Percentiles rank a stretch among this genome's conserved stretches.
Conservation (phyloP, 1,284 basidiomycete species). For the Afroboletus lepidellus region DNA sequence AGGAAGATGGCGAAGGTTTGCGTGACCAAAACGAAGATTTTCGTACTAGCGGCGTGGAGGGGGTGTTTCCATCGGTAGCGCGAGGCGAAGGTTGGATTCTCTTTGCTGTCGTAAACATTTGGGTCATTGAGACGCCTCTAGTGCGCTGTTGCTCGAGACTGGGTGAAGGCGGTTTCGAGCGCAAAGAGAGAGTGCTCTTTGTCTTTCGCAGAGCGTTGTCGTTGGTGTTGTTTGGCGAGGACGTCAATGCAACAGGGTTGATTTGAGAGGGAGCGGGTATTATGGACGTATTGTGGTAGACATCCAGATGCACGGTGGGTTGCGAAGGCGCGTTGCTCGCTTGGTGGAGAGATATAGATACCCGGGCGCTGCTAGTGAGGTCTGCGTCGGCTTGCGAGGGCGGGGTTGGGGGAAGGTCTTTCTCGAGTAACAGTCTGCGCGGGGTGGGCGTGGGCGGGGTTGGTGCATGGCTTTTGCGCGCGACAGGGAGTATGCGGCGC, state of each 20-base stretch:
- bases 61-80: conserved; percentile 14
- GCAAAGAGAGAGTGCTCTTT: conserved; percentile 26
- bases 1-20: conserved; percentile 31
- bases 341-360: conserved; percentile 22
- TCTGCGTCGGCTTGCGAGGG: conserved; percentile 2
- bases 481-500: conserved; percentile 43
- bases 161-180: conserved; percentile 9
- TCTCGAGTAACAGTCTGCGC: conserved; percentile 46
- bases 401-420: conserved; percentile 69
- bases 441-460: conserved; percentile 17
- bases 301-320: conserved; percentile 23
- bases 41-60: conserved; percentile 44
- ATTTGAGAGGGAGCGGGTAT: conserved; percentile 15
- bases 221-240: conserved; percentile 12
- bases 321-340: conserved; percentile 13
- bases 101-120: conserved; percentile 40
- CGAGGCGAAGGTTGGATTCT: conserved; percentile 38
- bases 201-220: conserved; percentile 28
- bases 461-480: conserved; percentile 23
- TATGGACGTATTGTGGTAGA: conserved; percentile 21
- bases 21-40: conserved; percentile 57
- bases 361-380: conserved; percentile 9
- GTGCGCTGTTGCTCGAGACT: conserved; percentile 37
- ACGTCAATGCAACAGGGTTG: conserved; percentile 25
- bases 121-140: conserved; percentile 45